Conservation (phyloP, 305 asterid genomes). For the Lippia alba region DNA sequence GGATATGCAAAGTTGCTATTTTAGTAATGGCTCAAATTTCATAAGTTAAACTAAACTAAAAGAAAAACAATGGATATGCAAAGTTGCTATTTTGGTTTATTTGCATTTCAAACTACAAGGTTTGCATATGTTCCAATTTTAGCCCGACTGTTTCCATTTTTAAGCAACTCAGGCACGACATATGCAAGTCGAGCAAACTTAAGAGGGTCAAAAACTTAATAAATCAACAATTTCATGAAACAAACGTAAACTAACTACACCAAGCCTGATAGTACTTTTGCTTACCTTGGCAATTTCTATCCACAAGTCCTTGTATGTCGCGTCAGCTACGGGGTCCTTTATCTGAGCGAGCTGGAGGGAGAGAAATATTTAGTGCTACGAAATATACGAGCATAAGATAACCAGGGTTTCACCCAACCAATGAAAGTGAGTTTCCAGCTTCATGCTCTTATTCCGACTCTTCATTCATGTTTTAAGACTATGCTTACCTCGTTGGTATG, state of each 20-base stretch:
- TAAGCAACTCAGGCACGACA: not conserved
- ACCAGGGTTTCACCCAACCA: not conserved
- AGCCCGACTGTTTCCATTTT: not conserved
- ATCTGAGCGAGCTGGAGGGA: constrained; percentile 62
- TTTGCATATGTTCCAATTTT: too few relatives aligned
- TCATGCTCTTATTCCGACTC: constrained; percentile 21
- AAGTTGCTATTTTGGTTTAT: not conserved
- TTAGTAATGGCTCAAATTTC: too few relatives aligned
- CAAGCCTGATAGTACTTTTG: constrained; percentile 10
- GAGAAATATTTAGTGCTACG: constrained; percentile 12
- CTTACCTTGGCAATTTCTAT: constrained; percentile 76
- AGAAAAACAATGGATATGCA: too few relatives aligned
- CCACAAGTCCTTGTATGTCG: constrained; percentile 77
- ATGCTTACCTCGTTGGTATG: constrained; percentile 63
- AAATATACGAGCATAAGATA: constrained; percentile 11
- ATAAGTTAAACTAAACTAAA: too few relatives aligned
- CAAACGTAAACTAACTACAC: not conserved
- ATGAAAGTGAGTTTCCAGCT: too few relatives aligned
- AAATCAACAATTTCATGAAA: constrained; percentile 3
- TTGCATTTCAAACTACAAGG: not conserved
- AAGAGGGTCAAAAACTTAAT: not conserved
- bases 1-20: too few relatives aligned
- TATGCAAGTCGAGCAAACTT: not conserved
- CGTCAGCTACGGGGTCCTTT: constrained; percentile 75
- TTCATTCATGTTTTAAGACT: constrained; percentile 12